Percentiles rank a stretch among this genome's conserved stretches.
Evolutionary conservation across 2,329 filamentous ascomycete species (phyloP).

Genomic region (Kalmusia sp.): DNA sequence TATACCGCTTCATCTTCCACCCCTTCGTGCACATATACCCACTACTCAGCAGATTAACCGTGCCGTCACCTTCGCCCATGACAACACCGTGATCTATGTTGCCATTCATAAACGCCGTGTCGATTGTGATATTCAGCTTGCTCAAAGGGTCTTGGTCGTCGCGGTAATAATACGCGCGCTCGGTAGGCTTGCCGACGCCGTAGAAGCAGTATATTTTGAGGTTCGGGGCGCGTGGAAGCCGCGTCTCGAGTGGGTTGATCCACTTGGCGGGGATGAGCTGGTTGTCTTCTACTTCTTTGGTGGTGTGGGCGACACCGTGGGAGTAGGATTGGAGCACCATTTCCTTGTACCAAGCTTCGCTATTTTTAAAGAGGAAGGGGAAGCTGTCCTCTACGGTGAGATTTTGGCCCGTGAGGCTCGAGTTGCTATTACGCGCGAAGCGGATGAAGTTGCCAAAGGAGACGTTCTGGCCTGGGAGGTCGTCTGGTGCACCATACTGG

Average conservation of each 20-base stretch:
- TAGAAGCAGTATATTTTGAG: conserved; percentile 99
- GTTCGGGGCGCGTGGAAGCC: conserved; percentile 83
- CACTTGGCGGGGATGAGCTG: conserved; percentile 70
- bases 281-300: conserved; percentile 76
- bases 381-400: conserved; percentile 82
- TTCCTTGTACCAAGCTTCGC: conserved; percentile 84
- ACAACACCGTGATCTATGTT: conserved; percentile 84
- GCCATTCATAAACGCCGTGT: conserved; percentile 56
- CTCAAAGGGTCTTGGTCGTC: conserved; percentile 70
- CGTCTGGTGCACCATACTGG: conserved; percentile 84
- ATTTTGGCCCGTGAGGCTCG: conserved; percentile 64
- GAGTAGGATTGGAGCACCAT: conserved; percentile 81
- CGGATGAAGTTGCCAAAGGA: conserved; percentile 85
- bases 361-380: conserved; percentile 76
- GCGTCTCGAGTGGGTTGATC: conserved; percentile 92
- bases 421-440: conserved; percentile 70
- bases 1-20: conserved; percentile 93
- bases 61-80: conserved; percentile 95
- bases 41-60: conserved; percentile 87
- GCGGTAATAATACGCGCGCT: conserved; percentile 91
- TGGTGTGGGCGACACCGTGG: conserved; percentile 83
- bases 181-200: conserved; percentile 90
- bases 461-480: conserved; percentile 73
- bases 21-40: conserved; percentile 98
- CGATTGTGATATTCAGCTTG: conserved; percentile 68